Evolutionary conservation across 352 stramenopile species (phyloP).

Genomic region (Phytophthora idaei): DNA sequence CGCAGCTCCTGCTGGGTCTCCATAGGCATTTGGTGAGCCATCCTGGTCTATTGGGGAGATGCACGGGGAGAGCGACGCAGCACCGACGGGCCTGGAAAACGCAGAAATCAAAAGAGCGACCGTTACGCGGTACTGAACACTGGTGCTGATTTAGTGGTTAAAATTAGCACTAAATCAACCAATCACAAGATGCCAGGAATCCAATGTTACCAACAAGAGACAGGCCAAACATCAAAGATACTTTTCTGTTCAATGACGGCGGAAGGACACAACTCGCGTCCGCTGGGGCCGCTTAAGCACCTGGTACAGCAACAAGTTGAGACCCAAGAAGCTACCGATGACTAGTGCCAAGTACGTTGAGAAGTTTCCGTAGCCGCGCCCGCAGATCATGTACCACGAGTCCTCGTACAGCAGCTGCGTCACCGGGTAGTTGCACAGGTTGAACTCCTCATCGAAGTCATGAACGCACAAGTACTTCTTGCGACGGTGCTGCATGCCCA

Average conservation of each 20-base stretch:
- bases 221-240: conserved; percentile 15
- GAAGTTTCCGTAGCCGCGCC: conserved; percentile 64
- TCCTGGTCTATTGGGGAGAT: conserved; percentile 24
- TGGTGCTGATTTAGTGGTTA: conserved; percentile 13
- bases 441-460: conserved; percentile 87
- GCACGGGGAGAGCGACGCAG: neutral
- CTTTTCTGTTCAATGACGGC: conserved; percentile 35
- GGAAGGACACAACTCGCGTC: conserved; percentile 63
- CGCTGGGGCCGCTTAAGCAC: conserved; percentile 74
- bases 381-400: conserved; percentile 88
- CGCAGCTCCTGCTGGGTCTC: conserved; percentile 87
- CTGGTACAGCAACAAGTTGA: conserved; percentile 74
- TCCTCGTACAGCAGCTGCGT: conserved; percentile 76
- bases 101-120: conserved; percentile 21
- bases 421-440: conserved; percentile 80
- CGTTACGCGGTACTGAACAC: conserved; percentile 20
- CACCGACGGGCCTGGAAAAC: conserved; percentile 17
- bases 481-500: conserved; percentile 61
- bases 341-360: conserved; percentile 60
- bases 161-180: conserved; percentile 24
- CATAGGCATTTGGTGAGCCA: conserved; percentile 85
- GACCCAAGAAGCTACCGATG: conserved; percentile 45
- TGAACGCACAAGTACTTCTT: conserved; percentile 77
- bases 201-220: conserved; percentile 13
- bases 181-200: conserved; percentile 46